phyloP scores from a whole-genome alignment of 129 eudicot species.

The Lactuca saligna region DNA sequence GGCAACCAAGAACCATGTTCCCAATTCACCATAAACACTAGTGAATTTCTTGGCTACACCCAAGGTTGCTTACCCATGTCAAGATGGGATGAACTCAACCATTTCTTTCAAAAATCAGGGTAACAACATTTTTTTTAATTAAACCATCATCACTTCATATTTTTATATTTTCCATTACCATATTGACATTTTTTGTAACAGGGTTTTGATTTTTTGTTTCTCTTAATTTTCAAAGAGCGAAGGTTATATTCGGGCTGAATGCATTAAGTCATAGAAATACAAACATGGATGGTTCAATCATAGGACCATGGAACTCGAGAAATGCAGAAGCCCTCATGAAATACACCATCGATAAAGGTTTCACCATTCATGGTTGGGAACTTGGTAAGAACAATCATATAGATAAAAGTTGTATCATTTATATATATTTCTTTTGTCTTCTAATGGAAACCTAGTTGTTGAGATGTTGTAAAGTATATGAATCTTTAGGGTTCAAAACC shows the following conservation, averaged over 20 bases:
- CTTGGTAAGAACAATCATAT: conserved; percentile 47
- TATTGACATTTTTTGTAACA: conserved; percentile 36
- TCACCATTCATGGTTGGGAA: conserved; percentile 74
- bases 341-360: conserved; percentile 57
- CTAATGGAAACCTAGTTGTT: too few species aligned
- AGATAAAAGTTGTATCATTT: too few species aligned
- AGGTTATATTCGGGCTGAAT: conserved; percentile 67
- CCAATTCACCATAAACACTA: conserved; percentile 32
- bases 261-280: conserved; percentile 51
- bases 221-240: conserved; percentile 47
- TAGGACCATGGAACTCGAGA: conserved; percentile 73
- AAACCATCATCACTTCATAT: background rate
- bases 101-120: conserved; percentile 69
- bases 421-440: too few species aligned
- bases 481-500: background rate
- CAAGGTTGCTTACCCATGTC: conserved; percentile 76
- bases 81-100: conserved; percentile 81
- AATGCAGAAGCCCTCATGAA: conserved; percentile 57
- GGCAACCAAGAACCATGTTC: conserved; percentile 47
- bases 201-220: conserved; percentile 32
- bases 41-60: conserved; percentile 56
- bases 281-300: conserved; percentile 31
- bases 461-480: too few species aligned
- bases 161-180: background rate
- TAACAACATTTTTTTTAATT: conserved; percentile 23